Conservation (phyloP, 768 basidiomycete genomes). For the Hericium rajendrae region DNA sequence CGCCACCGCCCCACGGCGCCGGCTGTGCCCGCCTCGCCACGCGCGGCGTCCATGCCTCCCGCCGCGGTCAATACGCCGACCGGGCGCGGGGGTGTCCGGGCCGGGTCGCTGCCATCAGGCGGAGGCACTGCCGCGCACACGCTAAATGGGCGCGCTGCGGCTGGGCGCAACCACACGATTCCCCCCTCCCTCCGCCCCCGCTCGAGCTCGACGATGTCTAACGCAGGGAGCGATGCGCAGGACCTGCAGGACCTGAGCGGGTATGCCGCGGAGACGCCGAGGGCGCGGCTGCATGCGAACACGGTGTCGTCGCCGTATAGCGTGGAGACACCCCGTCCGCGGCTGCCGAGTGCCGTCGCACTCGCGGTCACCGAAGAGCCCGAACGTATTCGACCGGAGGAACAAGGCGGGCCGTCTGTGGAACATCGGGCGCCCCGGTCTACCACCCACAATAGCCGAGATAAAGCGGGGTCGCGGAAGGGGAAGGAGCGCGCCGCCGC, state of each 20-base stretch:
- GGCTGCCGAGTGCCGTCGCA: background rate
- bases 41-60: background rate
- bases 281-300: background rate
- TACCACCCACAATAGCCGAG: too few species aligned
- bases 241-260: background rate
- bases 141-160: background rate
- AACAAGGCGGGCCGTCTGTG: too few species aligned
- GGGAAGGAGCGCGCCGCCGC: background rate
- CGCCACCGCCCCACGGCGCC: background rate
- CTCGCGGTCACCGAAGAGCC: background rate
- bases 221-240: background rate
- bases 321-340: background rate
- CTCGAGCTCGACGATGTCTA: background rate
- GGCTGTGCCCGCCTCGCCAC: background rate
- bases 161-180: background rate
- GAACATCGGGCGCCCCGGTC: too few species aligned
- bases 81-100: background rate
- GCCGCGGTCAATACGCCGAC: background rate
- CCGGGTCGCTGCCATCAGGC: too few species aligned
- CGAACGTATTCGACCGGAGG: too few species aligned
- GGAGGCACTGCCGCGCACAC: too few species aligned
- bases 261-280: too few species aligned
- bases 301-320: background rate
- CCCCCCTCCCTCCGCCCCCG: background rate
- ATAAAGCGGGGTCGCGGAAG: background rate